Evolutionary conservation across 2,329 filamentous ascomycete species (phyloP), one percentile per base, ranked within the genome.

Genomic region (Diaporthe sp.): DNA sequence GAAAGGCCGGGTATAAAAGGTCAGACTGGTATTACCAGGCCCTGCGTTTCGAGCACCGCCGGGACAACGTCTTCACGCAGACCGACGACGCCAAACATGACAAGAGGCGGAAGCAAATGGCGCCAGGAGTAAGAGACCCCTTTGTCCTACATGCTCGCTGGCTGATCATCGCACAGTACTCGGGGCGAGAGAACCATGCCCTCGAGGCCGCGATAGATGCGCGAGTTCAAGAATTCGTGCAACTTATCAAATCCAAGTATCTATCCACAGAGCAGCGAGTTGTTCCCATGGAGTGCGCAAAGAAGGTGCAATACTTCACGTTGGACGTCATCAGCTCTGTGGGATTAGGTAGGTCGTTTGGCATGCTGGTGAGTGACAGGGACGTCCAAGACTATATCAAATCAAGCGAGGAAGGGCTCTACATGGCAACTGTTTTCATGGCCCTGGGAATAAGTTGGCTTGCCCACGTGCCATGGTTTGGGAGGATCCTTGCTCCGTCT

Each of bases 41-140:
- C 4, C 83, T 86, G 57, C 85, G 86, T 4, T 83, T 90, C 37
- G 87, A 91, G 75, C 85, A 87, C 6, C 85, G 86, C 0, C 82
- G 84, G 6, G 87, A 91, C 78, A 90, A 88, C 73, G 83, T 91
- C 46, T 90, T 92, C 75, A 87, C 85, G 2, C 84, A 88, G 77
- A 85, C 85, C 6, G 84, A 90, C 75, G 87, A 86, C 57, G 84
- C 83, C 7, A 84, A 85, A 57, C 90, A 92, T 77, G 81, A 84
- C 2, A 77, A 78, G 25, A 79, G 87, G 49, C 83, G 87, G 28
- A 87, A 86, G 78, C 87, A 89, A 28, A 67, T 67, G 62, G 62
- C 62, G 9, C 62, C 62, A 25, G 62, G 62, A 13, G 61, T 65
- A 49, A 65, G 61, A 46, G 17, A 25, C 13, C 6, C 58, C 37